Conservation (phyloP, 768 basidiomycete species). For the Termitomyces sp. region DNA sequence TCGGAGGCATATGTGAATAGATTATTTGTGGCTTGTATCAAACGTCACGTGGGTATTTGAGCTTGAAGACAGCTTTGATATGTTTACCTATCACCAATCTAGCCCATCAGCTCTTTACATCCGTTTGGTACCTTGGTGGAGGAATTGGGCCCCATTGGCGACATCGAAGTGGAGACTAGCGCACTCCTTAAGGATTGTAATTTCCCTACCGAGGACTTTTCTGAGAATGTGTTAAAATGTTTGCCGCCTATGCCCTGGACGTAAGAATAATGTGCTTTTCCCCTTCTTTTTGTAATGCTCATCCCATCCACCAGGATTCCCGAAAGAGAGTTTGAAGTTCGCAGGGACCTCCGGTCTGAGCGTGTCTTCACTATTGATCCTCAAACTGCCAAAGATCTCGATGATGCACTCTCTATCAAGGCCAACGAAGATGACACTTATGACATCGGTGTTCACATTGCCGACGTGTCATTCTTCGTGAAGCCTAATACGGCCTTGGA, state of each 20-base stretch:
- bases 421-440: constrained; percentile 87
- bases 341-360: constrained; percentile 81
- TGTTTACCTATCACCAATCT: constrained; percentile 14
- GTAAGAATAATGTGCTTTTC: constrained; percentile 37
- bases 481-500: constrained; percentile 96
- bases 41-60: constrained; percentile 74
- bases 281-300: background rate
- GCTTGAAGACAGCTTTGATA: constrained; percentile 1
- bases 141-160: constrained; percentile 97
- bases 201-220: constrained; percentile 97
- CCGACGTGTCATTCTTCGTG: constrained; percentile 94
- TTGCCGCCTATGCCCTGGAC: constrained; percentile 94
- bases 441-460: constrained; percentile 91
- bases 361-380: constrained; percentile 95
- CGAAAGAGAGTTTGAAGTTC: constrained; percentile 80
- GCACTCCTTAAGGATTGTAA: constrained; percentile 98
- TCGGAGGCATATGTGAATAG: constrained; percentile 86
- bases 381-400: constrained; percentile 81
- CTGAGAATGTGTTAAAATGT: constrained; percentile 92
- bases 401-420: constrained; percentile 91
- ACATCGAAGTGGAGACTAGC: constrained; percentile 96
- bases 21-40: constrained; percentile 97
- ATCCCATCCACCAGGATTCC: constrained; percentile 53
- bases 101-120: constrained; percentile 95
- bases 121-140: constrained; percentile 98